A percentile compares a stretch with the other conserved stretches of the same genome.
Conservation (phyloP, 139 green algal species). For the Pleodorina starrii region DNA sequence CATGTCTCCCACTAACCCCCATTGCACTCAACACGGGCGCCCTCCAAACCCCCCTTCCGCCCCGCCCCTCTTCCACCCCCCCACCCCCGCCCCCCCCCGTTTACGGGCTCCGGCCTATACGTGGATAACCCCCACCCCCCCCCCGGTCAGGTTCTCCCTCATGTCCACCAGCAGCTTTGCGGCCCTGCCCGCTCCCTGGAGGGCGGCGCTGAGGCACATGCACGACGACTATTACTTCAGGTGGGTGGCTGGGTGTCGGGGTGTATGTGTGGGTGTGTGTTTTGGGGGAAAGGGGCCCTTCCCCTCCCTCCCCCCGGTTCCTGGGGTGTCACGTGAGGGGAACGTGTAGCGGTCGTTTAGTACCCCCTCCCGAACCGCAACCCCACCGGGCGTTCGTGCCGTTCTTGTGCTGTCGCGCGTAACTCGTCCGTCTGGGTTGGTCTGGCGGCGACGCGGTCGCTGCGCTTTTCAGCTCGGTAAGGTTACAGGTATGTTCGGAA, state of each 20-base stretch:
- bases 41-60: neutral
- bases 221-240: conserved; percentile 94
- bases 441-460: no score
- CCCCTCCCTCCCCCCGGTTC: no score
- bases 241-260: conserved; percentile 25
- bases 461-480: no score
- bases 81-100: neutral
- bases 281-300: neutral
- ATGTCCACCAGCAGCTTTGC: conserved; percentile 81
- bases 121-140: neutral
- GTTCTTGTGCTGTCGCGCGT: no score
- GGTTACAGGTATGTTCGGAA: no score
- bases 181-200: conserved; percentile 78
- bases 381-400: no score
- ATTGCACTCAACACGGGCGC: no score
- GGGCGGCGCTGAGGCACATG: conserved; percentile 74
- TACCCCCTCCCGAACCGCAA: no score
- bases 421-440: no score
- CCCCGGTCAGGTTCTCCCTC: conserved; percentile 75
- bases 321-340: no score
- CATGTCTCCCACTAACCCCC: conserved; percentile 75
- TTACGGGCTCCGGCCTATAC: no score
- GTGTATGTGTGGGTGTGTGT: neutral
- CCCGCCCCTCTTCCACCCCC: neutral
- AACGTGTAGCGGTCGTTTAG: no score